Evolutionary conservation across 148 eudicot genomes (phyloP).

Genomic region (Chenopodium formosanum): DNA sequence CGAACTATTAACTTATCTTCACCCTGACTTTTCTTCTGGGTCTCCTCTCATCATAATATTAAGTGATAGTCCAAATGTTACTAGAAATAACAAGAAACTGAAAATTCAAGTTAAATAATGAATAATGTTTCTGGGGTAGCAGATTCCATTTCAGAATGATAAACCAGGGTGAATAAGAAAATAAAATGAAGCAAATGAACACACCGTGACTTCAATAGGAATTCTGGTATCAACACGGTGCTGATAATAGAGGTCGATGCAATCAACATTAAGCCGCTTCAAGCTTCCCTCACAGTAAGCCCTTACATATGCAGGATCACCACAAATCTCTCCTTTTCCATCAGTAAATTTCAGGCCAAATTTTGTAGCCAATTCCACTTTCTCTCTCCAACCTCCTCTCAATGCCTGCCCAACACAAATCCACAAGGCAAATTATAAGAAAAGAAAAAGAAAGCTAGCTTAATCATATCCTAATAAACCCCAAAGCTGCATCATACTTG

Average conservation of each 20-base stretch:
- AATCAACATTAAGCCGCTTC: slow-evolving; percentile 31
- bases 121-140: too few relatives aligned
- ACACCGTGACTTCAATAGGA: slow-evolving; percentile 35
- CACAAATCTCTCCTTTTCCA: slow-evolving; percentile 28
- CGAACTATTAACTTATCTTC: too few relatives aligned
- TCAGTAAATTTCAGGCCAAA: slow-evolving; percentile 22
- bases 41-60: too few relatives aligned
- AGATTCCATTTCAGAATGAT: too few relatives aligned
- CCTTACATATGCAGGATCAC: slow-evolving; percentile 35
- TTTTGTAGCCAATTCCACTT: slow-evolving; percentile 34
- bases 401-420: slow-evolving; percentile 28
- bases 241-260: slow-evolving; percentile 32
- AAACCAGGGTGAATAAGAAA: too few relatives aligned
- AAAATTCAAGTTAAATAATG: too few relatives aligned
- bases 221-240: slow-evolving; percentile 27
- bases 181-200: not conserved
- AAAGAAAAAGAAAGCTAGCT: too few relatives aligned
- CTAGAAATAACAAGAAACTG: too few relatives aligned
- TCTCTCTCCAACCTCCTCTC: slow-evolving; percentile 32
- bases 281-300: slow-evolving; percentile 33
- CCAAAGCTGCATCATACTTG: too few relatives aligned
- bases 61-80: too few relatives aligned
- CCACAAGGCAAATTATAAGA: not conserved
- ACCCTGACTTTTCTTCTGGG: too few relatives aligned
- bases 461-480: too few relatives aligned